phyloP scores from a whole-genome alignment of 805 yeast genomes.

The Ogataea populi-albae region DNA sequence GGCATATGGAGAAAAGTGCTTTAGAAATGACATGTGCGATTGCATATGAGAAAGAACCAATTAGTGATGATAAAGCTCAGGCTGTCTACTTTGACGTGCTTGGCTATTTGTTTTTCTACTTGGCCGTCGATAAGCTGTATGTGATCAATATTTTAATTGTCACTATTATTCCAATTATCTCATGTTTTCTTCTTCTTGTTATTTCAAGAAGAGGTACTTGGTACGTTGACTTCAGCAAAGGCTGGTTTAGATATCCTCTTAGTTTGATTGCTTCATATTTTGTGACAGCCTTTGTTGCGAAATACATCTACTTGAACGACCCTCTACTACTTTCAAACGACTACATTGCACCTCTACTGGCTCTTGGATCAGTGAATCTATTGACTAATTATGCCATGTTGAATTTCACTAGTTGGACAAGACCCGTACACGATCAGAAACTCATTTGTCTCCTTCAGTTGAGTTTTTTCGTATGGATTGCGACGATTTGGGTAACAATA shows the following conservation, averaged over 20 bases:
- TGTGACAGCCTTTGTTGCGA: slow-evolving; percentile 34
- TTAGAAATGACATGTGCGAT: slow-evolving; percentile 55
- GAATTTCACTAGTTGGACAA: slow-evolving; percentile 41
- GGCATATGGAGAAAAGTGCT: slow-evolving; percentile 80
- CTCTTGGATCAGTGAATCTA: slow-evolving; percentile 46
- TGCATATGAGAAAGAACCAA: slow-evolving; percentile 34
- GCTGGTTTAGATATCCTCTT: slow-evolving; percentile 57
- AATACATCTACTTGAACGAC: slow-evolving; percentile 41
- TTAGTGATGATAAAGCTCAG: slow-evolving; percentile 32
- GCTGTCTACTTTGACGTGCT: slow-evolving; percentile 68
- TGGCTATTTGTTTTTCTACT: slow-evolving; percentile 53
- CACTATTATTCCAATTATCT: slow-evolving; percentile 51
- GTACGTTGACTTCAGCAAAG: slow-evolving; percentile 41
- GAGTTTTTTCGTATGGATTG: slow-evolving; percentile 55
- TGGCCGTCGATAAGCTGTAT: slow-evolving; percentile 50
- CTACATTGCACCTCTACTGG: slow-evolving; percentile 47
- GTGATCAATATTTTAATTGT: slow-evolving; percentile 52
- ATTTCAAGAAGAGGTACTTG: slow-evolving; percentile 47
- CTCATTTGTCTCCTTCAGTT: slow-evolving; percentile 54
- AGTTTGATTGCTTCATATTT: slow-evolving; percentile 47
- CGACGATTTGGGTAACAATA: slow-evolving; percentile 49
- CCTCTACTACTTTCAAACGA: slow-evolving; percentile 52
- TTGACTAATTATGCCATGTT: slow-evolving; percentile 56
- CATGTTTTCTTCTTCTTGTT: slow-evolving; percentile 45
- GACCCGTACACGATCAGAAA: slow-evolving; percentile 58